Percentiles rank a stretch among this genome's conserved stretches.
Conservation (phyloP, 371 early-diverging fungal genomes). For the Lichtheimia hyalospora region DNA sequence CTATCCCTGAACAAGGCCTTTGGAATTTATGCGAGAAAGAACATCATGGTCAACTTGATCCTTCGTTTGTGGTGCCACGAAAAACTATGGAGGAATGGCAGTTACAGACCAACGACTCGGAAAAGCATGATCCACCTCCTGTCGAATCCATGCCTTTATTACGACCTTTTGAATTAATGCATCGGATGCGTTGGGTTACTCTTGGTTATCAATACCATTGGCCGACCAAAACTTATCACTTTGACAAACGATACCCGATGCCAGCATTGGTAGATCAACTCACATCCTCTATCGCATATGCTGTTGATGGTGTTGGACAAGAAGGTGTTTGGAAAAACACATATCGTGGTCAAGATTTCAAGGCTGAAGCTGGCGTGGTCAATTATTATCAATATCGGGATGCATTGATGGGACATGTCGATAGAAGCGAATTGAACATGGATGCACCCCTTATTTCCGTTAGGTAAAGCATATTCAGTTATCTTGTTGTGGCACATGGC, state of each 20-base stretch:
- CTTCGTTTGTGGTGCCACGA: conserved; percentile 18
- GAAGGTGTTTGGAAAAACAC: conserved; percentile 27
- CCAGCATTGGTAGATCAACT: conserved; percentile 50
- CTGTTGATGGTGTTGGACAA: conserved; percentile 47
- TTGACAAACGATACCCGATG: conserved; percentile 55
- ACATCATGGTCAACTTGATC: conserved; percentile 25
- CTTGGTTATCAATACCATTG: conserved; percentile 94
- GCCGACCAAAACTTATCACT: conserved; percentile 77
- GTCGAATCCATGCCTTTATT: conserved; percentile 38
- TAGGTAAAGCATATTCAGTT: conserved; percentile 39
- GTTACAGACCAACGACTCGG: neutral
- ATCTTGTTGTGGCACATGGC: too few species aligned
- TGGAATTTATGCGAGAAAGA: conserved; percentile 62
- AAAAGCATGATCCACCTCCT: conserved; percentile 39
- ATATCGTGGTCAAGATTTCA: conserved; percentile 57
- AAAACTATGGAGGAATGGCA: conserved; percentile 17
- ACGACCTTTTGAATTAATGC: conserved; percentile 50
- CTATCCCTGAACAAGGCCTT: conserved; percentile 63
- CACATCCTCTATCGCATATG: conserved; percentile 51
- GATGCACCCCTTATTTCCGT: conserved; percentile 79
- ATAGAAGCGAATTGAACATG: conserved; percentile 88
- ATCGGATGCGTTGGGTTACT: conserved; percentile 83
- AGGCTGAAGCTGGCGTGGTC: conserved; percentile 90
- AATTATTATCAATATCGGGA: conserved; percentile 91
- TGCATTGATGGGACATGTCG: conserved; percentile 92